Base-by-base conservation (phyloP, 176 grass and related monocot genomes). In the Aegilops umbellulata region DNA sequence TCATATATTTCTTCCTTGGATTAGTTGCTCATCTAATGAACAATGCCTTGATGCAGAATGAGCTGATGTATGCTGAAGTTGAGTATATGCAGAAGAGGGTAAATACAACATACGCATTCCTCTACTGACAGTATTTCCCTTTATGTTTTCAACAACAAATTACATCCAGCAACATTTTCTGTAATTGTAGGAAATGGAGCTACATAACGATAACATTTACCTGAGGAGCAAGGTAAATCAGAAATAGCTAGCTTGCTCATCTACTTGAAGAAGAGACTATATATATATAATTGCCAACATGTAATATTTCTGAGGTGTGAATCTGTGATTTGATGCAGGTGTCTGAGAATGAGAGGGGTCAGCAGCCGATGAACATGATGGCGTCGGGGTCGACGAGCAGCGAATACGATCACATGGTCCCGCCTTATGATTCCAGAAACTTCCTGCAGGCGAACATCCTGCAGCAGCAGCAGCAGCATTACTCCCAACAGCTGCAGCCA, bases 351-450 rank as follows among this genome's bases (percentile, higher is more conserved):
- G 97, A 99, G 83, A 89, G 83, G 58, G 77, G 25, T 22, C 91
- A 98, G 63, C 97, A 92, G 76, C 82, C 84, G 19, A 64, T 94
- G 85, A 88, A 89, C 80, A 95, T 91, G 78, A 82, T 98, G 75
- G 80, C 57, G 10, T 60, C 57, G 0, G 74, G 71, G 14, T 84
- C 90, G 7, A 87, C 87, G 74, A 91, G 65, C 19, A 92, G 60
- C 17, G 94, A 94, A 55, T 94, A 94, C 26, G 94, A 99, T 24
- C 86, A 86, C 8, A 82, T 96, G 82, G 79, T 78, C 27, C 77
- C 88, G 1, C 83, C 88, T 1, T 99, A 88, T n/a, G 97, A 96
- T 92, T 90, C 94, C 8, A 92, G 89, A 65, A 94, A 95, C 88
- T 95, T 99, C 30, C 80, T 94, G 19, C 94, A 94, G 60, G 91